Conservation (phyloP, 2,329 filamentous ascomycete genomes). For the Neofusicoccum cordaticola region DNA sequence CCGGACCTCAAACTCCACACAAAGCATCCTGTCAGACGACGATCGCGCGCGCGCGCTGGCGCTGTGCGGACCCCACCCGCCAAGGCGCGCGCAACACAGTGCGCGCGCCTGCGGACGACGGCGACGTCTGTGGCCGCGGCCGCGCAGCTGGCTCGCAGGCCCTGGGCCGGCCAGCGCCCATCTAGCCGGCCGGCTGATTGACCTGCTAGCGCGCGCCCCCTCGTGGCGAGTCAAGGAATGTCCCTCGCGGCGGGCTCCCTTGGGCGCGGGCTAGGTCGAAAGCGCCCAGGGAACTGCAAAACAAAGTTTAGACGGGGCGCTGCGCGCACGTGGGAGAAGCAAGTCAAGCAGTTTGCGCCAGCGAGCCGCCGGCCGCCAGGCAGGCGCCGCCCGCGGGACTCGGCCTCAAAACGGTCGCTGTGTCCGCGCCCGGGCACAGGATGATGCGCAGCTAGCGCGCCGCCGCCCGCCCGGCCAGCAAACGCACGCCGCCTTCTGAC, state of each 20-base stretch:
- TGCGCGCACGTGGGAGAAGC: slow-evolving; percentile 5
- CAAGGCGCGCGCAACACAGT: background rate
- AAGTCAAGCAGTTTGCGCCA: slow-evolving; percentile 10
- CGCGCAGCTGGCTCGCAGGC: background rate
- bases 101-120: background rate
- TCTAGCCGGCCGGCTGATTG: background rate
- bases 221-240: background rate
- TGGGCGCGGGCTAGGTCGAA: too few species aligned
- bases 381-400: background rate
- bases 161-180: background rate
- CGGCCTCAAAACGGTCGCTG: slow-evolving; percentile 5
- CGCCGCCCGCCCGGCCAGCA: background rate
- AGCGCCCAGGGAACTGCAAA: background rate
- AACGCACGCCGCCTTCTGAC: slow-evolving; percentile 9
- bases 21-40: slow-evolving; percentile 7
- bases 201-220: background rate
- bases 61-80: background rate
- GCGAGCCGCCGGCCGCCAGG: background rate
- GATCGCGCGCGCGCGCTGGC: slow-evolving; percentile 8
- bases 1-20: slow-evolving; percentile 7
- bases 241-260: background rate
- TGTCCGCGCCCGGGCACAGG: background rate
- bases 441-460: slow-evolving; percentile 14
- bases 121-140: background rate
- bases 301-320: slow-evolving; percentile 6